phyloP scores from a whole-genome alignment of 1,284 basidiomycete species.

The Fomitopsis palustris region DNA sequence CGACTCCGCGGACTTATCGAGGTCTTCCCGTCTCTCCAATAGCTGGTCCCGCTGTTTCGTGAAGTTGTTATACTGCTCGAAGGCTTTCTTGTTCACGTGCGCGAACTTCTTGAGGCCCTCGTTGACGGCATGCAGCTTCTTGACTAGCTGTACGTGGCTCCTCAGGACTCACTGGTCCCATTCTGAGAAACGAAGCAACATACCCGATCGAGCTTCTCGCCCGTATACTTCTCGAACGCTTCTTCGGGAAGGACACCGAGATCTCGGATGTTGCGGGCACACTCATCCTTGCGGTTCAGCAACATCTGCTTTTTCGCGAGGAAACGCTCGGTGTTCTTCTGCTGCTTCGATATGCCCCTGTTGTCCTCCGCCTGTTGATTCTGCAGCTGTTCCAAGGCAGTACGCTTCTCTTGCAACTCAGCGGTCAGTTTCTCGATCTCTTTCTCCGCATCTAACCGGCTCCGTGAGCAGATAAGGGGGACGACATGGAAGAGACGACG shows the following conservation, averaged over 20 bases:
- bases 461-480: conserved; percentile 5
- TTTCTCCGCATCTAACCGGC: conserved; percentile 58
- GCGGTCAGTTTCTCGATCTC: conserved; percentile 65
- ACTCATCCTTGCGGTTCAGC: conserved; percentile 83
- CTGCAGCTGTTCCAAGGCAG: conserved; percentile 74
- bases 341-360: conserved; percentile 82
- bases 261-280: conserved; percentile 92
- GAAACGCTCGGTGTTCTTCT: conserved; percentile 94
- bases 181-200: not conserved
- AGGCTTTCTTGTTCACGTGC: conserved; percentile 99
- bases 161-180: not conserved
- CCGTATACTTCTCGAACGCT: conserved; percentile 93
- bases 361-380: conserved; percentile 83
- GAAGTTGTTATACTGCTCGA: conserved; percentile 97
- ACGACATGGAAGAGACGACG: conserved; percentile 15
- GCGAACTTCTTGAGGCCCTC: conserved; percentile 94
- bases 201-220: conserved; percentile 80
- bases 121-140: conserved; percentile 87
- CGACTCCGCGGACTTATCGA: conserved; percentile 84
- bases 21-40: conserved; percentile 80
- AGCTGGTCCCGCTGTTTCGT: conserved; percentile 96
- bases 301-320: conserved; percentile 89
- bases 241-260: conserved; percentile 96
- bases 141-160: conserved; percentile 63
- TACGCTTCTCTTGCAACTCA: conserved; percentile 64